A percentile compares a stretch with the other conserved stretches of the same genome.
These are phyloP conservation scores for Camelina neglecta DNA, from an alignment of 345 rosid genomes.

Conservation along the genomic window DNA sequence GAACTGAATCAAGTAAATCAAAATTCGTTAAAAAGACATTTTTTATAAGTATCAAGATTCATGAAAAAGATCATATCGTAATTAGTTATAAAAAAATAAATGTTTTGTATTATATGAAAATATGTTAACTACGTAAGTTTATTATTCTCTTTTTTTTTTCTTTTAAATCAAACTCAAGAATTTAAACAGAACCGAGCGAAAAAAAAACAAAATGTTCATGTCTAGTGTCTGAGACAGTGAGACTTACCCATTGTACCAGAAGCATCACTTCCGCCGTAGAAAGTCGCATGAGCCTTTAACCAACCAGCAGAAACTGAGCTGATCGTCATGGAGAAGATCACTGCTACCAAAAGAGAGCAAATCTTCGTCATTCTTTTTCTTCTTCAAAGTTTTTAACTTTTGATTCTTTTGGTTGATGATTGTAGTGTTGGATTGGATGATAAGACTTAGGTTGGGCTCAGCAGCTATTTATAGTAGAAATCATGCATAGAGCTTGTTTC, in stretches of 20 bases:
- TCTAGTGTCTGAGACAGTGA: not conserved
- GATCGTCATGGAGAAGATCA: conserved; percentile 38
- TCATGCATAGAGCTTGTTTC: not conserved
- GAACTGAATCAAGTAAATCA: too few relatives aligned
- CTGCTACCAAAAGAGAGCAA: conserved; percentile 23
- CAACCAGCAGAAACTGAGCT: conserved; percentile 53
- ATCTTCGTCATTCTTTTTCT: conserved; percentile 44
- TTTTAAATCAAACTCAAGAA: not conserved
- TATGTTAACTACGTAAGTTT: too few relatives aligned
- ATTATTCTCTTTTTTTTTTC: too few relatives aligned
- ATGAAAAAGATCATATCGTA: too few relatives aligned
- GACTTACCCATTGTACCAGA: conserved; percentile 66
- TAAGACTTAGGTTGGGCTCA: conserved; percentile 25
- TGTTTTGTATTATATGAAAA: too few relatives aligned
- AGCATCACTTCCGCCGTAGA: conserved; percentile 70
- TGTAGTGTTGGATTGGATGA: conserved; percentile 26
- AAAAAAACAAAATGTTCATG: not conserved
- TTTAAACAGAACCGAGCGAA: not conserved
- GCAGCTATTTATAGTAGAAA: conserved; percentile 49
- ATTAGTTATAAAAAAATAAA: too few relatives aligned
- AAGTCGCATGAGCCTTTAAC: conserved; percentile 62
- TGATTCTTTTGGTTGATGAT: conserved; percentile 12
- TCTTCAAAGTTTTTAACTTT: not conserved
- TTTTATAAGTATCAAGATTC: not conserved
- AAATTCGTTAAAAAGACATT: not conserved